Base-by-base conservation (phyloP, 345 rosid genomes). In the Euclidium syriacum region DNA sequence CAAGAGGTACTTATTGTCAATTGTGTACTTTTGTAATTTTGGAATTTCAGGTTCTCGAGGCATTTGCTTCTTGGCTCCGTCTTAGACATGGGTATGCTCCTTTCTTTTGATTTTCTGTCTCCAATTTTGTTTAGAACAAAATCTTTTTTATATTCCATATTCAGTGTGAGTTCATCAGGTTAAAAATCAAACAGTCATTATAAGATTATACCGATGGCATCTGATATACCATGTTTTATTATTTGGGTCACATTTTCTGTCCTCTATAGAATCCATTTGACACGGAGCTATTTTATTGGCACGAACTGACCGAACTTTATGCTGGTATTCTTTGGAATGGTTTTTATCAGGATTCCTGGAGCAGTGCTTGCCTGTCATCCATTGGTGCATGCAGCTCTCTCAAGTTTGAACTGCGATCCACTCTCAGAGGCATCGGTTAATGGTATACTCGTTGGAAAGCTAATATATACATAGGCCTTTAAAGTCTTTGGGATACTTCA, bases 1-100 rank as follows among this genome's bases (percentile, higher is more conserved):
- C 38, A 49, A 47, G 64, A 29, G 20, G 32, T 56, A 50, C 52
- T 67, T 18, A 50, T 62, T 55, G 53, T 55, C 43, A 47, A 5
- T 43, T 42, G 10, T 65, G 10, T 35, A 26, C 51, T 70, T 67
- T 48, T 17, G 23, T 33, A 33, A 58, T 25, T 29, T 73, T 58
- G 26, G 52, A 64, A 52, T 71, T 43, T 68, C 86, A 94, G 99
- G 99, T 90, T 82, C 97, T 90, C 16, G 96, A 94, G 81, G 96
- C 99, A 50, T 90, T 90, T 85, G 95, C 90, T 44, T 86, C 97
- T 63, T 94, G 97, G 99, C 92, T 90, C 66, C 96, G 92, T 56
- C 83, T 94, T 33, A 82, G 79, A 77, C 97, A 84, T 66, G 83
- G 89, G 99, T 94, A 84, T 52, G 81, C 35, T 58, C 56, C 24